Percentiles rank a stretch among this genome's conserved stretches.
Conservation (phyloP, 78 protist genomes). For the Emiliania huxleyi region DNA sequence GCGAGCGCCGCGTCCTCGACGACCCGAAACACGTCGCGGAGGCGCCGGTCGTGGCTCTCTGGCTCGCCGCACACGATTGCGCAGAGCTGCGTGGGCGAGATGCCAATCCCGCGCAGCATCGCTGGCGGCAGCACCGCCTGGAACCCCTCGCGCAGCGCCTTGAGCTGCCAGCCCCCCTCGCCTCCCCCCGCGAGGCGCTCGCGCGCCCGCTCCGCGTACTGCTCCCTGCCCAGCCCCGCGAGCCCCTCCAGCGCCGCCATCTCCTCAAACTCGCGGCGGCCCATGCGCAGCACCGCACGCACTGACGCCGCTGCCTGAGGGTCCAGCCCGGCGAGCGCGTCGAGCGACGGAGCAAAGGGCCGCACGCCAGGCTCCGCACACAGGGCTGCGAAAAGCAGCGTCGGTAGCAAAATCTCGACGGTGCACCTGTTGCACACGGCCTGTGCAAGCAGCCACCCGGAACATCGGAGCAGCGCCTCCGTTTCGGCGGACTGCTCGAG, state of each 20-base stretch:
- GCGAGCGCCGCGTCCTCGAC: not conserved
- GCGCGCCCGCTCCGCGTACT: not conserved
- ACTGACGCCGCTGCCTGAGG: not conserved
- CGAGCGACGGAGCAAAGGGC: not conserved
- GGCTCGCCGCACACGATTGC: not conserved
- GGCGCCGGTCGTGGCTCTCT: not conserved
- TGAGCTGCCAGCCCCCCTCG: not conserved
- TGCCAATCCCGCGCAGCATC: not conserved
- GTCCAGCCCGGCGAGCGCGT: not conserved
- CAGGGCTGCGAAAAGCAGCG: not conserved
- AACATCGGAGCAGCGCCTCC: not conserved
- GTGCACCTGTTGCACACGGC: not conserved
- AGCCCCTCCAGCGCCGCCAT: not conserved
- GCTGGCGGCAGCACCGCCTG: not conserved
- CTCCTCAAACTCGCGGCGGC: not conserved
- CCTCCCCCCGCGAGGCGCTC: not conserved
- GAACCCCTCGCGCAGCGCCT: not conserved
- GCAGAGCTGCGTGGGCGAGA: not conserved
- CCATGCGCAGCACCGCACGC: not conserved
- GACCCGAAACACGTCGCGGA: not conserved
- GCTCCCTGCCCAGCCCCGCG: too few species aligned
- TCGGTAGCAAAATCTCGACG: not conserved
- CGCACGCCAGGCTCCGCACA: not conserved
- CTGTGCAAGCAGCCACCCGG: not conserved
- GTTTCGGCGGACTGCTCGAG: not conserved